A percentile compares a stretch with the other conserved stretches of the same genome.
These are phyloP conservation scores for Ascochyta rabiei DNA, from an alignment of 2,329 filamentous ascomycete species.

Conservation along the genomic window DNA sequence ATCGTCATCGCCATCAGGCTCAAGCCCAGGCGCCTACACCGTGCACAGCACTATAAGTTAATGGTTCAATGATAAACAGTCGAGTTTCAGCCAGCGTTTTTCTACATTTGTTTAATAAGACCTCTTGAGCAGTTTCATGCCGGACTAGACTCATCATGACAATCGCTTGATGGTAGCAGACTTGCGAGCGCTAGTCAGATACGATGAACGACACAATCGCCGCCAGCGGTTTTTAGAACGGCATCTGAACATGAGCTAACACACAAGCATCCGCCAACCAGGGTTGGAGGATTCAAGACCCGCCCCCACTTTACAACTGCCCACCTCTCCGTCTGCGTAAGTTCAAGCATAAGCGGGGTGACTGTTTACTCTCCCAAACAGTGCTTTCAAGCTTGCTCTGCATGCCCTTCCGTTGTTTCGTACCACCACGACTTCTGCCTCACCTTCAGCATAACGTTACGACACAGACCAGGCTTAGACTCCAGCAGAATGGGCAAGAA, in stretches of 20 bases:
- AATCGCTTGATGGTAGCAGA: not conserved
- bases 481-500: slow-evolving; percentile 52
- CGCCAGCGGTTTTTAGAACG: not conserved
- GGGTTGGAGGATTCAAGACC: not conserved
- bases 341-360: slow-evolving; percentile 9
- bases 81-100: no score
- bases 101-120: no score
- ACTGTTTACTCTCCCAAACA: slow-evolving; percentile 7
- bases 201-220: not conserved
- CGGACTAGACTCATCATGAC: no score
- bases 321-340: not conserved
- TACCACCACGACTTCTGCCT: not conserved
- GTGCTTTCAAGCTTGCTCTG: not conserved
- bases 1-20: not conserved
- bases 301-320: slow-evolving; percentile 8
- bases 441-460: not conserved
- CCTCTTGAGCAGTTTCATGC: no score
- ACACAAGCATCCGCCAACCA: not conserved
- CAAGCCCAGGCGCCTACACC: not conserved
- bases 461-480: no score
- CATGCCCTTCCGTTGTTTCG: not conserved
- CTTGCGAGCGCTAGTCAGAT: not conserved
- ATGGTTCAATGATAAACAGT: no score
- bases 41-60: not conserved
- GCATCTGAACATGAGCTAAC: not conserved